Percentiles rank a stretch among this genome's conserved stretches.
phyloP scores from a whole-genome alignment of 2,329 filamentous ascomycete genomes.

The Biscogniauxia mediterranea region DNA sequence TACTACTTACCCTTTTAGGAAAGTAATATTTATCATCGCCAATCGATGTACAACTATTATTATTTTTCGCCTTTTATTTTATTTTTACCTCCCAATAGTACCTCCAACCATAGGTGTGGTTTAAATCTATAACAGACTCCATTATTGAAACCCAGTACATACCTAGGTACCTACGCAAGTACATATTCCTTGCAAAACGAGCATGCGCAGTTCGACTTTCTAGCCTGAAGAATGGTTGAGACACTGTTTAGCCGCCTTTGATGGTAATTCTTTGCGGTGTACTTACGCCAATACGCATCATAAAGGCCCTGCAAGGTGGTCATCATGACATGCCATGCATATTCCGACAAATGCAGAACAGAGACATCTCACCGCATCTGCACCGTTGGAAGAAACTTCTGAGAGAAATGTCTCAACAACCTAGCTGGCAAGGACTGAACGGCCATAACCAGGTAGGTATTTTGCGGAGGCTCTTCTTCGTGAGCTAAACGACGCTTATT shows the following conservation, averaged over 20 bases:
- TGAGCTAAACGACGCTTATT: background rate
- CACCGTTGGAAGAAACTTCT: slow-evolving; percentile 2
- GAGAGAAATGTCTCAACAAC: background rate
- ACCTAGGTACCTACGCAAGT: too few relatives aligned
- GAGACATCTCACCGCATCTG: slow-evolving; percentile 21
- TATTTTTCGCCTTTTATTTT: background rate
- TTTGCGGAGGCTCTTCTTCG: background rate
- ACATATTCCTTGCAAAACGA: background rate
- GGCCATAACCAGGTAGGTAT: background rate
- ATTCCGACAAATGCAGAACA: slow-evolving; percentile 20
- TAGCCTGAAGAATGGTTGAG: background rate
- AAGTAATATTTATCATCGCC: slow-evolving; percentile 11
- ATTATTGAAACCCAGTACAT: too few relatives aligned
- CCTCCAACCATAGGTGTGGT: slow-evolving; percentile 4
- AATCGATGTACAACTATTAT: background rate
- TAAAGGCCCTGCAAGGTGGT: slow-evolving; percentile 14
- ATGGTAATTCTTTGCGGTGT: slow-evolving; percentile 9
- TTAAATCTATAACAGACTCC: background rate
- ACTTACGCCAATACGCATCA: slow-evolving; percentile 11
- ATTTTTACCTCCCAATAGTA: slow-evolving; percentile 2
- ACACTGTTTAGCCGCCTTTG: background rate
- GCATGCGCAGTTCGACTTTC: slow-evolving; percentile 13
- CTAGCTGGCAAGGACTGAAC: background rate
- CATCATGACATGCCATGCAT: slow-evolving; percentile 21
- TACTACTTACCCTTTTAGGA: slow-evolving; percentile 22